phyloP scores from a whole-genome alignment of 176 grass and related monocot species.

The Poa annua region DNA sequence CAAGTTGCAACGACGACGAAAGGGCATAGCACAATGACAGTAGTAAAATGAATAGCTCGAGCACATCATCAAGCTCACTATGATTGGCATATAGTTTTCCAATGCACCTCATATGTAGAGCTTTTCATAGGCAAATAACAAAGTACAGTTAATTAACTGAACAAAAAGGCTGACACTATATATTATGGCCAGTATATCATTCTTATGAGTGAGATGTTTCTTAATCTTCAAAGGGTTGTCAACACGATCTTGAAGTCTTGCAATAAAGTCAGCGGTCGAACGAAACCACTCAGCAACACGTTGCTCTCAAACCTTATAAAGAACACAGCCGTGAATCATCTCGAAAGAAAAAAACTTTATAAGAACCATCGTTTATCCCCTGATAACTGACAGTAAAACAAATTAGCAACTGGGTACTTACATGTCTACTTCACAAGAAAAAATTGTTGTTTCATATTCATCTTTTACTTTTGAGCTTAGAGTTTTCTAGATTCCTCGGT shows the following conservation, averaged over 20 bases:
- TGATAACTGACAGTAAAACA: not conserved
- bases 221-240: constrained; percentile 20
- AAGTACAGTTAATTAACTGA: constrained; percentile 9
- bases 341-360: not conserved
- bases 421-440: constrained; percentile 44
- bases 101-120: constrained; percentile 57
- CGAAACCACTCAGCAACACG: constrained; percentile 42
- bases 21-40: too few relatives aligned
- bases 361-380: not conserved
- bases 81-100: constrained; percentile 51
- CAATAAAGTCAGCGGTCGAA: constrained; percentile 35
- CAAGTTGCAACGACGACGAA: too few relatives aligned
- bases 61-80: constrained; percentile 41
- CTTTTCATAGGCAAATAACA: constrained; percentile 21
- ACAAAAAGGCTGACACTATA: not conserved
- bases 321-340: not conserved
- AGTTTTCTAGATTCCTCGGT: not conserved
- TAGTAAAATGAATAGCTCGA: too few relatives aligned
- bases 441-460: constrained; percentile 37
- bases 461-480: constrained; percentile 32
- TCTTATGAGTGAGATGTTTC: constrained; percentile 55
- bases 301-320: constrained; percentile 56
- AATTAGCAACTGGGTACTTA: constrained; percentile 32
- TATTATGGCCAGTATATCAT: not conserved
- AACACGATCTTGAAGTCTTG: constrained; percentile 30